phyloP scores from a whole-genome alignment of 345 rosid genomes.

The Populus davidiana region DNA sequence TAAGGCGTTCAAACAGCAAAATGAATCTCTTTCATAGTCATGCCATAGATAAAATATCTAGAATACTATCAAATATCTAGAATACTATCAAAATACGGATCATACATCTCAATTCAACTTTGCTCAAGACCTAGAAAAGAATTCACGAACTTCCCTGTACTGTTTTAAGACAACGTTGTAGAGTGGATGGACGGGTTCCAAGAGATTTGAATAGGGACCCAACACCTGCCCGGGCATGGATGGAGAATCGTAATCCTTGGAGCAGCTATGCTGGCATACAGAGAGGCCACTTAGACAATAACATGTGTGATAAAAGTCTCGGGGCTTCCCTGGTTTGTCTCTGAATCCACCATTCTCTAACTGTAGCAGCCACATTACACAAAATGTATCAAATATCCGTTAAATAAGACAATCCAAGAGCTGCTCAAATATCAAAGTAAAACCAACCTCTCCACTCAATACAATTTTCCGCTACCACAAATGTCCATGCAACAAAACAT shows the following conservation, averaged over 20 bases:
- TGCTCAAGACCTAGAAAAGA: slow-evolving; percentile 30
- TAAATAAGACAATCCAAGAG: not conserved
- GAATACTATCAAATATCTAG: no score
- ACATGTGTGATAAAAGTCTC: slow-evolving; percentile 89
- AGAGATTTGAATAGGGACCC: slow-evolving; percentile 70
- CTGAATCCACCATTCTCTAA: slow-evolving; percentile 68
- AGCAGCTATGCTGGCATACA: slow-evolving; percentile 62
- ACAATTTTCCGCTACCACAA: not conserved
- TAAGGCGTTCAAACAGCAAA: no score
- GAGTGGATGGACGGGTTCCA: slow-evolving; percentile 76
- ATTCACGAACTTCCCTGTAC: slow-evolving; percentile 64
- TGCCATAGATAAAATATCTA: not conserved
- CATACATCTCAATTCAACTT: not conserved
- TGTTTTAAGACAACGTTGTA: slow-evolving; percentile 65
- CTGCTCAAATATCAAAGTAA: not conserved
- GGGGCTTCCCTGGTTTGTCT: slow-evolving; percentile 75
- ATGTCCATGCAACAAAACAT: not conserved
- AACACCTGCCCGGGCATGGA: slow-evolving; percentile 55
- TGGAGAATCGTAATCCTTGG: slow-evolving; percentile 47
- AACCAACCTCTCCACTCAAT: not conserved
- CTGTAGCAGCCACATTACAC: slow-evolving; percentile 33
- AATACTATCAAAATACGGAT: not conserved
- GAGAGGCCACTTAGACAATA: slow-evolving; percentile 91
- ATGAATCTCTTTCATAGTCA: no score
- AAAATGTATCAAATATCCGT: not conserved